Conservation (phyloP, 2,329 filamentous ascomycete species). For the Emericellopsis cladophorae region DNA sequence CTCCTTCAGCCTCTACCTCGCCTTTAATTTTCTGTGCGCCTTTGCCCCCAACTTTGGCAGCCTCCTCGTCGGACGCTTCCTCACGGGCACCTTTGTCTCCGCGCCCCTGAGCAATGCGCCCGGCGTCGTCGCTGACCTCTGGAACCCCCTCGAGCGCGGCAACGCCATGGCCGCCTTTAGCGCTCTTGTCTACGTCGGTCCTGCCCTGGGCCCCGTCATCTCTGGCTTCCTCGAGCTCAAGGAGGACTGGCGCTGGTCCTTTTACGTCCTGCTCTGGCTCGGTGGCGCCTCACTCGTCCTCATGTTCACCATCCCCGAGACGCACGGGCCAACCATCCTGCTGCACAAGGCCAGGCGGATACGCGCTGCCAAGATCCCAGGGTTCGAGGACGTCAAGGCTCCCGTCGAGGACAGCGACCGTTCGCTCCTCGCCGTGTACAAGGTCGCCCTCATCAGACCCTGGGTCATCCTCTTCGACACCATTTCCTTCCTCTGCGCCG, state of each 20-base stretch:
- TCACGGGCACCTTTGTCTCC: conserved; percentile 42
- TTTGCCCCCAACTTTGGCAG: conserved; percentile 40
- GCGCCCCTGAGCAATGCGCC: conserved; percentile 33
- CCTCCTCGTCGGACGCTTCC: conserved; percentile 39
- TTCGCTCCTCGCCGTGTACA: conserved; percentile 30
- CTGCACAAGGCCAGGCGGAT: conserved; percentile 40
- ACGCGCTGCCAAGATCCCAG: conserved; percentile 30
- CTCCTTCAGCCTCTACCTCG: conserved; percentile 32
- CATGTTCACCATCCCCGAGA: conserved; percentile 48
- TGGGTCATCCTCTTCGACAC: conserved; percentile 41
- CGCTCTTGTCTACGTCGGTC: conserved; percentile 39
- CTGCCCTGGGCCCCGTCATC: conserved; percentile 38
- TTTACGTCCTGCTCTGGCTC: conserved; percentile 33
- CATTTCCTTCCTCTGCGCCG: conserved; percentile 35
- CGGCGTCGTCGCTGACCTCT: conserved; percentile 40
- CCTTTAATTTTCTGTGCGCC: conserved; percentile 39
- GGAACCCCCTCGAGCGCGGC: conserved; percentile 35
- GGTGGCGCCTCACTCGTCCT: conserved; percentile 23
- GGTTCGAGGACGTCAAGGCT: conserved; percentile 37
- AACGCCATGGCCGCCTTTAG: conserved; percentile 42
- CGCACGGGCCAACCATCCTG: conserved; percentile 35
- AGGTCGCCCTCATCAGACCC: conserved; percentile 36
- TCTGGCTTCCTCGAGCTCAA: conserved; percentile 44
- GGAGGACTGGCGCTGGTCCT: conserved; percentile 39
- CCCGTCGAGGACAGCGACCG: conserved; percentile 26